Percentiles rank a stretch among this genome's conserved stretches.
phyloP scores from a whole-genome alignment of 305 asterid genomes.

The Fraxinus paxiana region DNA sequence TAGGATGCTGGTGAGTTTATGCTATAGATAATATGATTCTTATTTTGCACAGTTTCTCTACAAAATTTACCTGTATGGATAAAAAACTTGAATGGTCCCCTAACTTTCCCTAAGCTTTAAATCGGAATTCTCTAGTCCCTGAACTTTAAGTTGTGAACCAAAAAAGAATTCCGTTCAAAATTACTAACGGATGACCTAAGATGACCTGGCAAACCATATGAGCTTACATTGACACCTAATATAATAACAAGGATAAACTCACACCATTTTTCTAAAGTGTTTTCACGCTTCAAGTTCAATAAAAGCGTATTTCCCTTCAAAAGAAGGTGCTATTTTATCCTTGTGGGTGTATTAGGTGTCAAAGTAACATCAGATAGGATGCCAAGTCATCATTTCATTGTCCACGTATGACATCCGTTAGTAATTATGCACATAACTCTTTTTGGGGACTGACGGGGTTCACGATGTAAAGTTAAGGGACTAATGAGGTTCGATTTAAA shows the following conservation, averaged over 20 bases:
- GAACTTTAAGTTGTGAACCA: not conserved
- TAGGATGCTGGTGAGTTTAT: conserved; percentile 64
- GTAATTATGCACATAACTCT: not conserved
- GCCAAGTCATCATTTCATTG: not conserved
- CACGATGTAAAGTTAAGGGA: not conserved
- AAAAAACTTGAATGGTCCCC: not conserved
- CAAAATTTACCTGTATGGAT: not conserved
- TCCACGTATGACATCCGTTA: not conserved
- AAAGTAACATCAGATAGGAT: not conserved
- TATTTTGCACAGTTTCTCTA: not conserved
- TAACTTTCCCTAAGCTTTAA: not conserved
- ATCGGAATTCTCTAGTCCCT: not conserved
- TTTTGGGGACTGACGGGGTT: not conserved
- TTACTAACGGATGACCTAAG: not conserved
- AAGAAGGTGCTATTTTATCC: not conserved
- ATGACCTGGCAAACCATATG: not conserved
- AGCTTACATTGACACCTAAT: not conserved
- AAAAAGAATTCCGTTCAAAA: not conserved
- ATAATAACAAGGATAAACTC: not conserved
- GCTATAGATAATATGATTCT: not conserved
- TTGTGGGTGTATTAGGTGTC: not conserved
- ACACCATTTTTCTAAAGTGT: not conserved
- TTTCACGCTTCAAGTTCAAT: not conserved
- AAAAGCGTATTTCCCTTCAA: not conserved
- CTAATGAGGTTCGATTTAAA: not conserved